Base-by-base conservation (phyloP, 2,329 filamentous ascomycete genomes). In the Botrytis deweyae region DNA sequence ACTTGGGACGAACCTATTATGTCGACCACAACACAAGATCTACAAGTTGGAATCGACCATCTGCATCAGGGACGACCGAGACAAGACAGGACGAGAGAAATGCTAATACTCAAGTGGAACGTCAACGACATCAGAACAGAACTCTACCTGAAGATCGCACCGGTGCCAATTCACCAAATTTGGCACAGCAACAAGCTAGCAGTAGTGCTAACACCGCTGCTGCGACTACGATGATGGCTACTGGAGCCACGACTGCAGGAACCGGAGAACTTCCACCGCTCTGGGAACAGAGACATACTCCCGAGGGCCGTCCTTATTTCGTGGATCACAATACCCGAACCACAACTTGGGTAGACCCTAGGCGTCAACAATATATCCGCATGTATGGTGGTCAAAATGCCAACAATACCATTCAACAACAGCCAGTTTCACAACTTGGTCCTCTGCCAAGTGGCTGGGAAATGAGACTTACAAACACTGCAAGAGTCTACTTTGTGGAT, bases 291-390 rank as follows among this genome's bases (percentile, higher is more conserved):
- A 88, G 96, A 79, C 95, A 93, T 84, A 99, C 96, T 0, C 95
- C 96, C 0, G 96, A 99, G 86, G 95, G 95, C 42, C 90, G 96
- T 69, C 89, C 95, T 14, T 99, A 99, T 84, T 99, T 98, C 83
- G 96, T 99, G 68, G 96, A 99, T 82, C 96, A 99, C 84, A 99
- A 98, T 82, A 98, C 96, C 16, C 90, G 96, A 77, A 98, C 96
- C 1, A 99, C 96, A 0, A 98, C 96, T 0, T 99, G 96, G 96
- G 96, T 99, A 25, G 96, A 99, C 82, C 96, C 96, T 44, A 91
- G 96, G 78, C 91, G 96, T 76, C 96, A 98, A 84, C 96, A 99
- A 83, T 99, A 98, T 84, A 98, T 99, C 75, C 89, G 96, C 74
- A 98, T 98, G 93, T 99, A 99, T 81, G 89, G 89, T 46, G 95